Evolutionary conservation across 2,329 filamentous ascomycete species (phyloP).

Genomic region (Arthrocladium fulminans): DNA sequence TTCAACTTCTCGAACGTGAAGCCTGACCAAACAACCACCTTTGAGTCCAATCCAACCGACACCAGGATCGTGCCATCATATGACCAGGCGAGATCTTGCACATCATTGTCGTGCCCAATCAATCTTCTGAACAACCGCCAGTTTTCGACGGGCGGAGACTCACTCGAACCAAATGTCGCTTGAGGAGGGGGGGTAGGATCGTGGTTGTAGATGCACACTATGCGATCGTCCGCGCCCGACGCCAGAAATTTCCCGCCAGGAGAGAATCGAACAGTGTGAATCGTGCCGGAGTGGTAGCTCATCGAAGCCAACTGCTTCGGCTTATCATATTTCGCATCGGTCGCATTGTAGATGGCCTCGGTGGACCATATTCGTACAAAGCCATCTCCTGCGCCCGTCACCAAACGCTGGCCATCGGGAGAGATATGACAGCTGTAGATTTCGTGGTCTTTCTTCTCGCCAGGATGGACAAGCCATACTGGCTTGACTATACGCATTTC

Average conservation of each 20-base stretch:
- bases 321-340: conserved; percentile 60
- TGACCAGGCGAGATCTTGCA: conserved; percentile 96
- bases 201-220: conserved; percentile 92
- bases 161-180: conserved; percentile 75
- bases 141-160: conserved; percentile 88
- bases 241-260: conserved; percentile 91
- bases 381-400: conserved; percentile 92
- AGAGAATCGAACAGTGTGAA: conserved; percentile 94
- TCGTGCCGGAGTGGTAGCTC: conserved; percentile 96
- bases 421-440: conserved; percentile 98
- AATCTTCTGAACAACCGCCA: conserved; percentile 93
- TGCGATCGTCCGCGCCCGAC: conserved; percentile 95
- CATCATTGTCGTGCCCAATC: conserved; percentile 96
- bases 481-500: conserved; percentile 10
- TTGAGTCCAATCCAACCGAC: conserved; percentile 92
- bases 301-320: conserved; percentile 94
- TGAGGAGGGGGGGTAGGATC: conserved; percentile 72
- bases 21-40: conserved; percentile 96
- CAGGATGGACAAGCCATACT: conserved; percentile 26
- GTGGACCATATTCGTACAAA: conserved; percentile 97
- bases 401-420: conserved; percentile 81
- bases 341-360: conserved; percentile 77
- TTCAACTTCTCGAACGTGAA: conserved; percentile 98
- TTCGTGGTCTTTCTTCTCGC: conserved; percentile 96
- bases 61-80: conserved; percentile 91